Percentiles rank a stretch among this genome's conserved stretches.
These are phyloP conservation scores for Cryphonectria carpinicola DNA, from an alignment of 2,329 filamentous ascomycete genomes.

Conservation along the genomic window DNA sequence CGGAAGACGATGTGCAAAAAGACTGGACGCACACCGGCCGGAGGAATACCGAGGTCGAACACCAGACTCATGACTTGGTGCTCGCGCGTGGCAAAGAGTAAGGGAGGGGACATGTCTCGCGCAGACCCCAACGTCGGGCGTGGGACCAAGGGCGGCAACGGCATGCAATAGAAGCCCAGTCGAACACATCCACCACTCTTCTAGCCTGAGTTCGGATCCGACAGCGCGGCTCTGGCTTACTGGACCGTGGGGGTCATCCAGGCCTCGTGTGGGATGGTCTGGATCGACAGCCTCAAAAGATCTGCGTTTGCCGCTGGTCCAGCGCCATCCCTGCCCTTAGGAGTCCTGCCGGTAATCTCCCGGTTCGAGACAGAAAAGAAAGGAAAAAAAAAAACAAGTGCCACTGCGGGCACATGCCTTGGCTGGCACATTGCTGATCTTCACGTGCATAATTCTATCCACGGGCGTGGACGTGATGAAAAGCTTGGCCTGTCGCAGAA, in stretches of 20 bases:
- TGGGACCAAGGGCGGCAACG: not conserved
- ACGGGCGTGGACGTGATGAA: not conserved
- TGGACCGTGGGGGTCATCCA: slow-evolving; percentile 26
- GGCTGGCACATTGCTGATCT: not conserved
- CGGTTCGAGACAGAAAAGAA: not conserved
- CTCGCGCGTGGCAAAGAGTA: not conserved
- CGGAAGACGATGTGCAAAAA: not conserved
- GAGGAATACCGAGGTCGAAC: not conserved
- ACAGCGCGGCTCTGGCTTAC: slow-evolving; percentile 29
- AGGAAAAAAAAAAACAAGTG: not conserved
- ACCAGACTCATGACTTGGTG: not conserved
- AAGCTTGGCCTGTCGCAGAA: not conserved
- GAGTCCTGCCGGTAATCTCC: slow-evolving; percentile 1
- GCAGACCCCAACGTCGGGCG: not conserved
- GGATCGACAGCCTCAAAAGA: not conserved
- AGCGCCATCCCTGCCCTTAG: slow-evolving; percentile 3
- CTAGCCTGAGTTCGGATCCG: slow-evolving; percentile 21
- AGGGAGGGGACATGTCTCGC: not conserved
- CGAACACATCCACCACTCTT: slow-evolving; percentile 11
- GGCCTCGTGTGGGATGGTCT: slow-evolving; percentile 13
- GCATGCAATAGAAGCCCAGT: slow-evolving; percentile 9
- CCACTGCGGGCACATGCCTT: not conserved
- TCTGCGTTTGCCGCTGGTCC: slow-evolving; percentile 4
- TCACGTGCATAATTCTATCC: not conserved
- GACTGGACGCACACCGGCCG: not conserved